These are phyloP conservation scores for Aureobasidium vineae DNA, from an alignment of 2,329 filamentous ascomycete species.

Conservation along the genomic window DNA sequence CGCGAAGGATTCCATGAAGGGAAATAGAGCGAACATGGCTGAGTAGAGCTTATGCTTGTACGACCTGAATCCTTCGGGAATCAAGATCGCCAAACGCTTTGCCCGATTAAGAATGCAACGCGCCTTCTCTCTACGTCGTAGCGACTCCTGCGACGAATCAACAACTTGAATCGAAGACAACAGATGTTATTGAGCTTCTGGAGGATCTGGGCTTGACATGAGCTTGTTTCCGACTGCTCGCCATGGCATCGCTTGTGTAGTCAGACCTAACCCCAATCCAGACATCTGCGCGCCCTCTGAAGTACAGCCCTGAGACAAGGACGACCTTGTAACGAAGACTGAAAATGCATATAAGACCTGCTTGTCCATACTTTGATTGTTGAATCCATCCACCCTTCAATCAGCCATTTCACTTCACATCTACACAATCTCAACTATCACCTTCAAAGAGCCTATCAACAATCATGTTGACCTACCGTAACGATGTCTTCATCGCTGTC, in stretches of 20 bases:
- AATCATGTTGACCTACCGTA: constrained; percentile 24
- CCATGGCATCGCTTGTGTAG: constrained; percentile 3
- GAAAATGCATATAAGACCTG: neutral
- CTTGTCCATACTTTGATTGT: neutral
- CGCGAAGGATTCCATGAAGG: neutral
- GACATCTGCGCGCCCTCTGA: neutral
- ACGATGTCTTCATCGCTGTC: constrained; percentile 33
- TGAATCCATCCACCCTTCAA: neutral
- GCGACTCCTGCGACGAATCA: neutral
- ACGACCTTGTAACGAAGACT: neutral
- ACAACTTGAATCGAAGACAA: neutral
- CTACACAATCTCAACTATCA: neutral
- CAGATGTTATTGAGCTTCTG: neutral
- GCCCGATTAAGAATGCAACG: neutral
- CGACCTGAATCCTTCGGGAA: constrained; percentile 15
- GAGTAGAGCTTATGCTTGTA: neutral
- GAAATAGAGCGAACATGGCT: neutral
- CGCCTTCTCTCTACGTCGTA: neutral
- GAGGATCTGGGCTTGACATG: neutral
- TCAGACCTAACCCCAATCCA: neutral
- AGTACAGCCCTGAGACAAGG: neutral
- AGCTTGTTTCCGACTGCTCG: constrained; percentile 3
- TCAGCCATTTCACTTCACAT: neutral
- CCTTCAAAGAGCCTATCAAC: neutral
- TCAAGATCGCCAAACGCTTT: neutral